phyloP scores from a whole-genome alignment of 2,329 filamentous ascomycete species.

The Claviceps maximensis region DNA sequence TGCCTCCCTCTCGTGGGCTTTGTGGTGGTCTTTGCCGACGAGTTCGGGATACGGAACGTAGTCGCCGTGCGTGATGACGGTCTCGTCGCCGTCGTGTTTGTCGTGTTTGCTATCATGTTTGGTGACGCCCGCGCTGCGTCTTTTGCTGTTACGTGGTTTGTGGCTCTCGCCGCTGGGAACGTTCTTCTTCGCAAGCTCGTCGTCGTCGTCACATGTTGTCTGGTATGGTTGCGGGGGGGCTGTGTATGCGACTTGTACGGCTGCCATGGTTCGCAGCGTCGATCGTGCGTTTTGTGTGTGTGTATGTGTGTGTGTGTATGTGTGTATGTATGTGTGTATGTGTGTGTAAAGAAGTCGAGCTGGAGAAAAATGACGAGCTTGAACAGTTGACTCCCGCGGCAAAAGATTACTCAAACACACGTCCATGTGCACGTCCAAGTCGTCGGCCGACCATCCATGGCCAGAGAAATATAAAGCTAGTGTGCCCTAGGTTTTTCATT shows the following conservation, averaged over 20 bases:
- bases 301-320: too few relatives aligned
- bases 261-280: constrained; percentile 1
- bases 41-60: constrained; percentile 17
- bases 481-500: too few relatives aligned
- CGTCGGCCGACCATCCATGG: too few relatives aligned
- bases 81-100: background rate
- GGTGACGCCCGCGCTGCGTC: background rate
- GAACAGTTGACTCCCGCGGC: too few relatives aligned
- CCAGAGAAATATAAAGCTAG: too few relatives aligned
- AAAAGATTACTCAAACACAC: too few relatives aligned
- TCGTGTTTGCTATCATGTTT: too few relatives aligned
- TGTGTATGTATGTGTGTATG: too few relatives aligned
- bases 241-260: background rate
- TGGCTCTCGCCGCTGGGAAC: background rate
- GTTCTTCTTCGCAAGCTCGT: background rate
- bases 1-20: constrained; percentile 15
- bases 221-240: background rate
- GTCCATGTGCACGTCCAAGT: too few relatives aligned
- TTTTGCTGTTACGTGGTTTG: background rate
- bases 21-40: constrained; percentile 8
- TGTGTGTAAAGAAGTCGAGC: too few relatives aligned
- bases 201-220: background rate
- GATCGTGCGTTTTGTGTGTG: background rate
- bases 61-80: constrained; percentile 3
- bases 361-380: too few relatives aligned